Evolutionary conservation across 371 early-diverging fungal species (phyloP).

Genomic region (Mortierella sp.): DNA sequence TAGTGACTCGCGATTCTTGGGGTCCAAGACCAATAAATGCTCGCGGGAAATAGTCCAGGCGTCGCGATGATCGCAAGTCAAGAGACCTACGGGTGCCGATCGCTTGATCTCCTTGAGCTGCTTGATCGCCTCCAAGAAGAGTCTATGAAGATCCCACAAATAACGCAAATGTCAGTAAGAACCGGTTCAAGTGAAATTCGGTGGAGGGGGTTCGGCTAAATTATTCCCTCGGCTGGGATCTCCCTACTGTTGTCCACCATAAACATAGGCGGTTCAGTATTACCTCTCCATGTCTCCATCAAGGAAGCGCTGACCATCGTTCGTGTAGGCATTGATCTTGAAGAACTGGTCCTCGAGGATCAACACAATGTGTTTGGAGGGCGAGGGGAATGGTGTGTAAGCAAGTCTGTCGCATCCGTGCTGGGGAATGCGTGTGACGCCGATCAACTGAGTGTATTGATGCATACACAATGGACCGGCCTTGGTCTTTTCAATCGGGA

Average conservation of each 20-base stretch:
- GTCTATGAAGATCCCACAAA: slow-evolving; percentile 28
- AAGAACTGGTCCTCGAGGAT: slow-evolving; percentile 83
- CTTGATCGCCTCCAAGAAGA: slow-evolving; percentile 56
- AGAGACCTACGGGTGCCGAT: slow-evolving; percentile 73
- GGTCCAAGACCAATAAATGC: slow-evolving; percentile 63
- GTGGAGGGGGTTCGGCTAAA: slow-evolving; percentile 2
- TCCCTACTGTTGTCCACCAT: not conserved
- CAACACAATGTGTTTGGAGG: slow-evolving; percentile 76
- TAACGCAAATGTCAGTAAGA: not conserved
- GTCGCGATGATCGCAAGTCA: slow-evolving; percentile 90
- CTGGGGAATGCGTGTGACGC: slow-evolving; percentile 83
- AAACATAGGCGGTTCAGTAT: too few relatives aligned
- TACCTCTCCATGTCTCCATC: slow-evolving; percentile 81
- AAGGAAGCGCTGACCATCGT: slow-evolving; percentile 58
- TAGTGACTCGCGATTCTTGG: slow-evolving; percentile 62
- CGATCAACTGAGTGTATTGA: slow-evolving; percentile 85
- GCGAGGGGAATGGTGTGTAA: slow-evolving; percentile 58
- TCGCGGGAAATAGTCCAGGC: slow-evolving; percentile 79
- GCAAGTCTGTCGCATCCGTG: slow-evolving; percentile 72
- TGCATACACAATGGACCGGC: slow-evolving; percentile 79
- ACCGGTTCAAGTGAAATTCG: too few relatives aligned
- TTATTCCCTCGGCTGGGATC: not conserved
- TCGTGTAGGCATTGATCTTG: slow-evolving; percentile 69
- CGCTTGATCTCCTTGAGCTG: slow-evolving; percentile 57
- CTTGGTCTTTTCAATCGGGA: slow-evolving; percentile 67